A percentile compares a stretch with the other conserved stretches of the same genome.
These are phyloP conservation scores for Crithidia sp. DNA, from an alignment of 208 protist species.

Conservation along the genomic window DNA sequence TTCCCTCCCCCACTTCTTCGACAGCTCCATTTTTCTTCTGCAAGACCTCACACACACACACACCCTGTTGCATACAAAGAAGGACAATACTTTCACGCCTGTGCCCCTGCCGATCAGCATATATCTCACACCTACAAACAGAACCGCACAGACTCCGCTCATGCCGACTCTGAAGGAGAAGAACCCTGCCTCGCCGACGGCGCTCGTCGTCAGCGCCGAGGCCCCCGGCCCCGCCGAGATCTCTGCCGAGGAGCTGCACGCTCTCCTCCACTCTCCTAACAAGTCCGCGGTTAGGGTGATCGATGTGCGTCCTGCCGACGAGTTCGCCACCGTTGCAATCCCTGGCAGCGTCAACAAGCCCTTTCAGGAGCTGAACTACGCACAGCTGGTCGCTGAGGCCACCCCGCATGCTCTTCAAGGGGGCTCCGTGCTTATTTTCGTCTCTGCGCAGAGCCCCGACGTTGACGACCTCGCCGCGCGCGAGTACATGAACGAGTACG, in stretches of 20 bases:
- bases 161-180: constrained; percentile 18
- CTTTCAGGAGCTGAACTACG: constrained; percentile 40
- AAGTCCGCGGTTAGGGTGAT: constrained; percentile 28
- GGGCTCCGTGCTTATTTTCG: constrained; percentile 43
- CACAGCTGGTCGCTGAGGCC: constrained; percentile 8
- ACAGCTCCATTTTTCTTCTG: too few relatives aligned
- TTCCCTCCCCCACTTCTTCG: too few relatives aligned
- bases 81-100: too few relatives aligned
- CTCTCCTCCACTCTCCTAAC: constrained; percentile 3
- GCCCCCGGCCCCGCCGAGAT: constrained; percentile 25
- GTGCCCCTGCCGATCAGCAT: too few relatives aligned
- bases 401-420: constrained; percentile 6
- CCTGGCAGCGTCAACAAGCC: constrained; percentile 48
- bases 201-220: constrained; percentile 14
- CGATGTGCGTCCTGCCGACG: constrained; percentile 49
- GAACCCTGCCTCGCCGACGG: constrained; percentile 2
- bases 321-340: constrained; percentile 41
- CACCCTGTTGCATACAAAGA: too few relatives aligned
- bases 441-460: constrained; percentile 56
- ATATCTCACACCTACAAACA: too few relatives aligned
- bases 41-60: too few relatives aligned
- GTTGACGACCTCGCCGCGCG: constrained; percentile 58
- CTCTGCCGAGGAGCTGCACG: constrained; percentile 35
- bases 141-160: too few relatives aligned
- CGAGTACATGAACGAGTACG: constrained; percentile 49